Evolutionary conservation across 2,329 filamentous ascomycete species (phyloP).

Genomic region (Lecanosticta acicola): DNA sequence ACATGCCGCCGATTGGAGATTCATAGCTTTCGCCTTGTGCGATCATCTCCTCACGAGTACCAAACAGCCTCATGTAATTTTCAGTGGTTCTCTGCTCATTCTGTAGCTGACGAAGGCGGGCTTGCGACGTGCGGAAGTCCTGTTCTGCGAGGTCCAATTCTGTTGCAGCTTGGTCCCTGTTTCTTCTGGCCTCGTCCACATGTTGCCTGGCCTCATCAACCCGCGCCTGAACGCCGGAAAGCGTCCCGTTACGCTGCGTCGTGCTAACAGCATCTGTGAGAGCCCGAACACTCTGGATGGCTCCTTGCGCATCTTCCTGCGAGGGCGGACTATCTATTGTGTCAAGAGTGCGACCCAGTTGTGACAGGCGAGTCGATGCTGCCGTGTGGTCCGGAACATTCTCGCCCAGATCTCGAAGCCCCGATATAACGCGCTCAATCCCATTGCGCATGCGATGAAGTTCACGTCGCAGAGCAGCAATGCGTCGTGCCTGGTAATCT

Average conservation of each 20-base stretch:
- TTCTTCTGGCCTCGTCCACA: constrained; percentile 29
- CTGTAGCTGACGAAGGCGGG: constrained; percentile 30
- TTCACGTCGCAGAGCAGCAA: constrained; percentile 35
- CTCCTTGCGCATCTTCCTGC: constrained; percentile 18
- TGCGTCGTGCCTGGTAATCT: constrained; percentile 33
- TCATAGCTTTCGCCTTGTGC: constrained; percentile 43
- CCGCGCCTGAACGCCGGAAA: constrained; percentile 26
- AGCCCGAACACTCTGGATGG: constrained; percentile 22
- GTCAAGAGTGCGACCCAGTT: constrained; percentile 29
- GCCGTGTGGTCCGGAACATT: constrained; percentile 30
- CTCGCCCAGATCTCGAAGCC: constrained; percentile 34
- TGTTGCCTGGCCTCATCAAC: constrained; percentile 30
- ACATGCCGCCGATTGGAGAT: constrained; percentile 46
- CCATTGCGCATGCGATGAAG: constrained; percentile 35
- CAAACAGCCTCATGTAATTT: constrained; percentile 41
- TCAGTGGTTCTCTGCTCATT: constrained; percentile 33
- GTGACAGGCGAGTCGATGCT: constrained; percentile 26
- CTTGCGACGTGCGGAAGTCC: constrained; percentile 29
- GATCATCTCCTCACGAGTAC: constrained; percentile 44
- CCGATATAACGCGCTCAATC: constrained; percentile 35
- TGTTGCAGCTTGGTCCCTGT: constrained; percentile 29
- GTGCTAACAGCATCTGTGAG: constrained; percentile 11
- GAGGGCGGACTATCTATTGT: constrained; percentile 21
- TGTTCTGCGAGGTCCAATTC: constrained; percentile 32
- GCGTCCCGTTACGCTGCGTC: constrained; percentile 21